Evolutionary conservation across 768 basidiomycete genomes (phyloP).

Genomic region (Boletus pseudopeckii): DNA sequence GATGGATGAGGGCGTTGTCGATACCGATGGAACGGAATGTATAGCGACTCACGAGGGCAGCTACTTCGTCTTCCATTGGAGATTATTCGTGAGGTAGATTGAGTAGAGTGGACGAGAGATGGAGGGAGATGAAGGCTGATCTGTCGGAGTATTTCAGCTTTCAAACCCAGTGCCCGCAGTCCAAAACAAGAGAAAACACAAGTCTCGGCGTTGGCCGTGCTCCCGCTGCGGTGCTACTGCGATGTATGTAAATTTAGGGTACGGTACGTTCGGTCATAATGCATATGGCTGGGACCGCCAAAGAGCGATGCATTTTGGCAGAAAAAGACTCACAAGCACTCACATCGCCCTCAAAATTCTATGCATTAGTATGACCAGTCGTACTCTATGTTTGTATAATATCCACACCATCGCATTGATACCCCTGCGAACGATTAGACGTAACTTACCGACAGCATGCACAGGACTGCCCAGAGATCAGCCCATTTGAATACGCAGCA

Average conservation of each 20-base stretch:
- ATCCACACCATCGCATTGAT: neutral
- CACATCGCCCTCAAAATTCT: too few species aligned
- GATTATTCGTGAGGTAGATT: conserved; percentile 22
- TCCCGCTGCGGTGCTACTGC: neutral
- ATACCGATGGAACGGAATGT: neutral
- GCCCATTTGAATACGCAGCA: neutral
- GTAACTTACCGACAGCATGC: neutral
- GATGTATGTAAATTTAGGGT: too few species aligned
- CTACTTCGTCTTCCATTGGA: conserved; percentile 64
- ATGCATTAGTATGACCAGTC: too few species aligned
- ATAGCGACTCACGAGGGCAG: conserved; percentile 43
- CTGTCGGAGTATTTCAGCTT: conserved; percentile 27
- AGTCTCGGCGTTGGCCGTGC: neutral
- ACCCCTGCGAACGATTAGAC: neutral
- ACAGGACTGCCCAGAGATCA: neutral
- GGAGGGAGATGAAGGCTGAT: conserved; percentile 19
- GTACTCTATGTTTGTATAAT: too few species aligned
- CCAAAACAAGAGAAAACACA: conserved; percentile 23
- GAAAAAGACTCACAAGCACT: too few species aligned
- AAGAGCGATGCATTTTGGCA: too few species aligned
- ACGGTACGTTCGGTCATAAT: too few species aligned
- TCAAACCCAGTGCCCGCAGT: conserved; percentile 19
- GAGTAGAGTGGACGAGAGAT: conserved; percentile 19
- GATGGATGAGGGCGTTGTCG: neutral
- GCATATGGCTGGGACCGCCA: too few species aligned